Evolutionary conservation across 2,329 filamentous ascomycete genomes (phyloP).

Genomic region (Cordyceps pruinosa): DNA sequence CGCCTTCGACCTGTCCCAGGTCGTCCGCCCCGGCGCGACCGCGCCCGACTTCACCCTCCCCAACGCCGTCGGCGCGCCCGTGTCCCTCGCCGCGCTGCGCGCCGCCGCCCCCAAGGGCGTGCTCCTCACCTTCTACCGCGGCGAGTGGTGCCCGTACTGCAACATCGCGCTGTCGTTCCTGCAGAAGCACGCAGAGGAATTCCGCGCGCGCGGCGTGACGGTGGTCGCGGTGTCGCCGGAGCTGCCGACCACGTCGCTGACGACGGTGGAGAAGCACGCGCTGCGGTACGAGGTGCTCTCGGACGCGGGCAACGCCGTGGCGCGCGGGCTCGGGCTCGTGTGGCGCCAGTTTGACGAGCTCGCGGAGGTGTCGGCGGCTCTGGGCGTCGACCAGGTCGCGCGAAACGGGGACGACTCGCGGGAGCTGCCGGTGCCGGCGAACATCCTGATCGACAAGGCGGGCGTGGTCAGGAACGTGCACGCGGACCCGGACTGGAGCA

Average conservation of each 20-base stretch:
- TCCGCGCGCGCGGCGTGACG: slow-evolving; percentile 31
- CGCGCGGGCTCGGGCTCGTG: slow-evolving; percentile 30
- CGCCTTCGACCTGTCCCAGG: slow-evolving; percentile 20
- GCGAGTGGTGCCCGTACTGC: slow-evolving; percentile 40
- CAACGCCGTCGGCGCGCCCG: slow-evolving; percentile 27
- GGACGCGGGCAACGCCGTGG: slow-evolving; percentile 30
- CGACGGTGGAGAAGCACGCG: slow-evolving; percentile 32
- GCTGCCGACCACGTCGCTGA: slow-evolving; percentile 31
- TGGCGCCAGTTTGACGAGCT: slow-evolving; percentile 25
- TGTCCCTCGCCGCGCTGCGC: slow-evolving; percentile 26
- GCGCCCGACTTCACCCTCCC: slow-evolving; percentile 29
- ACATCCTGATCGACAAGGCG: slow-evolving; percentile 29
- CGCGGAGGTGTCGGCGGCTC: slow-evolving; percentile 19
- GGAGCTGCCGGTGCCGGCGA: slow-evolving; percentile 33
- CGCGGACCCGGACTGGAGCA: slow-evolving; percentile 30
- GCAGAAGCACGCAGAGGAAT: slow-evolving; percentile 28
- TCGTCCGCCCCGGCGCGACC: slow-evolving; percentile 27
- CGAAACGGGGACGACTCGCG: slow-evolving; percentile 32
- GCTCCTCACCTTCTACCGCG: slow-evolving; percentile 40
- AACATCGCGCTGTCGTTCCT: slow-evolving; percentile 32
- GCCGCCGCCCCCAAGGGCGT: slow-evolving; percentile 21
- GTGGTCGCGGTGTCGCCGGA: slow-evolving; percentile 37
- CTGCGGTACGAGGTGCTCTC: slow-evolving; percentile 35
- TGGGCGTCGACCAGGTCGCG: slow-evolving; percentile 25
- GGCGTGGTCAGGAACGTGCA: slow-evolving; percentile 30